phyloP scores from a whole-genome alignment of 1,284 basidiomycete species.

The Rhodofomes roseus region DNA sequence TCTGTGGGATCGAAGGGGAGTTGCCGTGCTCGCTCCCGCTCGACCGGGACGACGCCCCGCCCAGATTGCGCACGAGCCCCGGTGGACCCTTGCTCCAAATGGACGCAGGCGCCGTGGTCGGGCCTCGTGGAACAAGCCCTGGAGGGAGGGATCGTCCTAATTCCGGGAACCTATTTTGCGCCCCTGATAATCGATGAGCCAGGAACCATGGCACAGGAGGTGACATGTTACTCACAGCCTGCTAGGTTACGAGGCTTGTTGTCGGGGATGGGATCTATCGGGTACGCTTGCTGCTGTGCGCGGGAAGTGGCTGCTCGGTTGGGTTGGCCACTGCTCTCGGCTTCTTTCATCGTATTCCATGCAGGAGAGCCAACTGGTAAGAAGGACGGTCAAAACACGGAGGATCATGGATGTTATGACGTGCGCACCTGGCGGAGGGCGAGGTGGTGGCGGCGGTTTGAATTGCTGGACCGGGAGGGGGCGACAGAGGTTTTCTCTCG shows the following conservation, averaged over 20 bases:
- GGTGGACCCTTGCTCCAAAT: not conserved
- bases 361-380: constrained; percentile 14
- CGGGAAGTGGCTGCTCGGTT: not conserved
- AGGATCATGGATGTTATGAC: not conserved
- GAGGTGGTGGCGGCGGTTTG: constrained; percentile 9
- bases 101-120: not conserved
- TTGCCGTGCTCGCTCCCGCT: not conserved
- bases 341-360: constrained; percentile 10
- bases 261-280: not conserved
- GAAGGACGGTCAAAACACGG: not conserved
- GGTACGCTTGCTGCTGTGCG: not conserved
- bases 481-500: constrained; percentile 52
- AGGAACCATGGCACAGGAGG: not conserved
- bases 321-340: not conserved
- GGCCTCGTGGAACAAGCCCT: not conserved
- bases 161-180: not conserved
- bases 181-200: not conserved
- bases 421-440: constrained; percentile 14
- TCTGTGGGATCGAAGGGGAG: not conserved
- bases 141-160: not conserved
- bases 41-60: not conserved
- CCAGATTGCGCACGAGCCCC: not conserved
- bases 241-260: not conserved
- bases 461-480: constrained; percentile 40
- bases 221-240: not conserved